A percentile compares a stretch with the other conserved stretches of the same genome.
Conservation (phyloP, 2,329 filamentous ascomycete genomes). For the Phaeomoniella chlamydospora region DNA sequence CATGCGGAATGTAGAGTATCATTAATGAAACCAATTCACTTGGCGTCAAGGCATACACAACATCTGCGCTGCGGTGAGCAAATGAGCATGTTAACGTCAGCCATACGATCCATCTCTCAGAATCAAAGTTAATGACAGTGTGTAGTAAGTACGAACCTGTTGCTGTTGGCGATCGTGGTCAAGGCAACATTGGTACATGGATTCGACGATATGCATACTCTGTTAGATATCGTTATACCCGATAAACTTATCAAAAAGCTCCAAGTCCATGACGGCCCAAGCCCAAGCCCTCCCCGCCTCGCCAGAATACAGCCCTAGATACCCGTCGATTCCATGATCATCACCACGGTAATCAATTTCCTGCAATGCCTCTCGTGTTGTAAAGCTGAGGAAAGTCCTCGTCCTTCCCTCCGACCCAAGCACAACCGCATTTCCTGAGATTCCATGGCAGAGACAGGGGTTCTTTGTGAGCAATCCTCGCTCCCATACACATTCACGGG, state of each 20-base stretch:
- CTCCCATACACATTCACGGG: slow-evolving; percentile 38
- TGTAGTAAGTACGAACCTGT: too few species aligned
- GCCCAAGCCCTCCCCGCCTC: slow-evolving; percentile 34
- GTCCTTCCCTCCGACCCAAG: slow-evolving; percentile 16
- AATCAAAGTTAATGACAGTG: too few species aligned
- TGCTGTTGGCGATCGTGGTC: too few species aligned
- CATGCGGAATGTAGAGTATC: too few species aligned
- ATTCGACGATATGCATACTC: too few species aligned
- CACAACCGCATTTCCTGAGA: slow-evolving; percentile 47
- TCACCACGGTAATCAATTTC: slow-evolving; percentile 35
- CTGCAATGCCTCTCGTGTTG: slow-evolving; percentile 40
- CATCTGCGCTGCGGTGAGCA: too few species aligned
- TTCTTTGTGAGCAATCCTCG: slow-evolving; percentile 48
- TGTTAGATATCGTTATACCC: slow-evolving; percentile 13
- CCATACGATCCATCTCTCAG: too few species aligned
- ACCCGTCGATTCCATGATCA: slow-evolving; percentile 35
- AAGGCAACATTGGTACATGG: too few species aligned
- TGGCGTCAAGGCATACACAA: too few species aligned
- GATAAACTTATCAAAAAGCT: slow-evolving; percentile 6
- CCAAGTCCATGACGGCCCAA: slow-evolving; percentile 18
- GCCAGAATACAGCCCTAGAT: slow-evolving; percentile 34
- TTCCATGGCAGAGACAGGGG: slow-evolving; percentile 51
- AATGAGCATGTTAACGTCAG: too few species aligned
- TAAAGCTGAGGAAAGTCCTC: slow-evolving; percentile 45
- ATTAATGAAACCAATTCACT: too few species aligned